These are phyloP conservation scores for Sugiyamaella americana DNA, from an alignment of 805 yeast species.

Conservation along the genomic window DNA sequence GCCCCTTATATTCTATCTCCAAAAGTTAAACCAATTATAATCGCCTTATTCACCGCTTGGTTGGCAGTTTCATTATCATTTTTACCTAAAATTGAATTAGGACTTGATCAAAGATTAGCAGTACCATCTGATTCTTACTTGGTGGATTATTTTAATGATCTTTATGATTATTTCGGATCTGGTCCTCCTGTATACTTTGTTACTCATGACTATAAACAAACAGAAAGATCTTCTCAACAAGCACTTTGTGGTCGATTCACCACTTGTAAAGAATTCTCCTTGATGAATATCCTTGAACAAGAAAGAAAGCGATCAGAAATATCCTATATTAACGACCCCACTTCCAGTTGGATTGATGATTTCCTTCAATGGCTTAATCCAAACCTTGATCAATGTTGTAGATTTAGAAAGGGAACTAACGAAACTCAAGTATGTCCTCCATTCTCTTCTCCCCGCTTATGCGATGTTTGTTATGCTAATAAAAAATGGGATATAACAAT, in stretches of 20 bases:
- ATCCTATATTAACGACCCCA: conserved; percentile 72
- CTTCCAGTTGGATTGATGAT: conserved; percentile 92
- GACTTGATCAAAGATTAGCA: conserved; percentile 86
- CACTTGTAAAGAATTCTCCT: conserved; percentile 70
- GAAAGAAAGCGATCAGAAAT: conserved; percentile 62
- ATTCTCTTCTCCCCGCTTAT: conserved; percentile 58
- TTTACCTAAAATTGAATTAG: conserved; percentile 64
- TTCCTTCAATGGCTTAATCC: conserved; percentile 85
- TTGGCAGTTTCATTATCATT: conserved; percentile 62
- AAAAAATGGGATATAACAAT: conserved; percentile 64
- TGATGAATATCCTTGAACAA: conserved; percentile 76
- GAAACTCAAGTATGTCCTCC: conserved; percentile 60
- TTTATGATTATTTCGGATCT: conserved; percentile 64
- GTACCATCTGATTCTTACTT: conserved; percentile 79
- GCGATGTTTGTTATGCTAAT: conserved; percentile 64
- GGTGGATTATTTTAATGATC: conserved; percentile 71
- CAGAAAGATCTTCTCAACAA: conserved; percentile 57
- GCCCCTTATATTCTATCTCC: conserved; percentile 55
- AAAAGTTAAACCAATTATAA: conserved; percentile 41
- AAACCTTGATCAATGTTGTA: conserved; percentile 76
- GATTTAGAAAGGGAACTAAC: conserved; percentile 48
- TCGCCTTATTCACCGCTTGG: conserved; percentile 54
- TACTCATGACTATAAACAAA: conserved; percentile 60
- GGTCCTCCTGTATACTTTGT: conserved; percentile 94
- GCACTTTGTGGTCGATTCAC: conserved; percentile 82